A percentile compares a stretch with the other conserved stretches of the same genome.
Conservation (phyloP, 2,329 filamentous ascomycete genomes). For the Pseudogymnoascus sp. region DNA sequence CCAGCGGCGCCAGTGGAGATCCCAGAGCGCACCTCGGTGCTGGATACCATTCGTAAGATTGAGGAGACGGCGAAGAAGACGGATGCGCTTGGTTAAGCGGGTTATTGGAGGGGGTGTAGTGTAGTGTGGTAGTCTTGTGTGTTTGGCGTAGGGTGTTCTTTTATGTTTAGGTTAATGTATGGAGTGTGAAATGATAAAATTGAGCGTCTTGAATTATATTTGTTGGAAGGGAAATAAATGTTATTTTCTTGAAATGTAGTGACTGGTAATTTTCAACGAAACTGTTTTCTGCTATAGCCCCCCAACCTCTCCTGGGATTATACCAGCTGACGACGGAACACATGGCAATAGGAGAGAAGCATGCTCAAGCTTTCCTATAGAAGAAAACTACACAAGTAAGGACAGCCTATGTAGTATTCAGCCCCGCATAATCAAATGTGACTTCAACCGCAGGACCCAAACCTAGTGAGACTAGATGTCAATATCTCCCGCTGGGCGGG, state of each 20-base stretch:
- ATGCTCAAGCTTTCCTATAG: too few relatives aligned
- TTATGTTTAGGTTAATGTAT: not conserved
- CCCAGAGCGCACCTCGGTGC: not conserved
- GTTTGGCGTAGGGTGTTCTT: not conserved
- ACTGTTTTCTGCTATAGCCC: not conserved
- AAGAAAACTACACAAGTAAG: too few relatives aligned
- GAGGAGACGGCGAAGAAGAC: not conserved
- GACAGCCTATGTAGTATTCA: too few relatives aligned
- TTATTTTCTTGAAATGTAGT: not conserved
- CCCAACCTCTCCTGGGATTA: not conserved
- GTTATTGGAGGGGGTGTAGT: not conserved
- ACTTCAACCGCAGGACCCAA: not conserved
- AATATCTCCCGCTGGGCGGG: conserved; percentile 34
- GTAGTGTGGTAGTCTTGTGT: not conserved
- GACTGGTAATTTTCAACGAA: not conserved
- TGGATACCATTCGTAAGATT: not conserved
- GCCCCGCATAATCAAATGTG: not conserved
- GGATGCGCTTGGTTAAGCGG: not conserved
- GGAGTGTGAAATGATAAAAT: not conserved
- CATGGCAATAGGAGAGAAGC: too few relatives aligned
- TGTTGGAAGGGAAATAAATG: not conserved
- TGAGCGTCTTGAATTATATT: not conserved
- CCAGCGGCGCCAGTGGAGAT: not conserved
- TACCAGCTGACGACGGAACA: too few relatives aligned
- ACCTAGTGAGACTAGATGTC: conserved; percentile 24